These are phyloP conservation scores for Lophiotrema nucula DNA, from an alignment of 495 filamentous ascomycete species.

Conservation along the genomic window DNA sequence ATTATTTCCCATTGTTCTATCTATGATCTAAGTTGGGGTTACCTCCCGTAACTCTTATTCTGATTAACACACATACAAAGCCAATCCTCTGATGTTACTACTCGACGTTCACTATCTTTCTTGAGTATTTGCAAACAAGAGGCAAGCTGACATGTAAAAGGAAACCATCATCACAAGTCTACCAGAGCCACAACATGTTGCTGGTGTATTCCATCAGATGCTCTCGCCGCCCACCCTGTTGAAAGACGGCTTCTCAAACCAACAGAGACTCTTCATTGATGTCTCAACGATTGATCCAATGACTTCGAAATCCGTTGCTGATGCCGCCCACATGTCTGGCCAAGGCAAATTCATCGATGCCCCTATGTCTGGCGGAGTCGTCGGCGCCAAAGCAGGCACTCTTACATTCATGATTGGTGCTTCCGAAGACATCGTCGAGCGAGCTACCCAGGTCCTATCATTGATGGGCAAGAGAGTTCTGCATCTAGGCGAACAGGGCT, in stretches of 20 bases:
- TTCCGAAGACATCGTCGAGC: slow-evolving; percentile 56
- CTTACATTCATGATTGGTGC: slow-evolving; percentile 76
- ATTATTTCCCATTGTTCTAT: slow-evolving; percentile 38
- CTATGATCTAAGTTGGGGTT: slow-evolving; percentile 50
- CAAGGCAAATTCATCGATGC: slow-evolving; percentile 42
- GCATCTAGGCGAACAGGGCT: slow-evolving; percentile 76
- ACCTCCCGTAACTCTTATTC: slow-evolving; percentile 35
- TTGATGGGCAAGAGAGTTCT: slow-evolving; percentile 80
- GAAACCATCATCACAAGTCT: slow-evolving; percentile 46
- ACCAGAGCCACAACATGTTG: slow-evolving; percentile 43
- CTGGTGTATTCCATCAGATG: slow-evolving; percentile 42
- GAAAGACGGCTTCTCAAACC: slow-evolving; percentile 33
- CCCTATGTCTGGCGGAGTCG: slow-evolving; percentile 48
- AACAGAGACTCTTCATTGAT: slow-evolving; percentile 44
- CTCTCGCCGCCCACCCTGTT: slow-evolving; percentile 43
- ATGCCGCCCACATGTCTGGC: slow-evolving; percentile 30
- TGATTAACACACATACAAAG: slow-evolving; percentile 43
- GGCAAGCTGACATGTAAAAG: slow-evolving; percentile 24
- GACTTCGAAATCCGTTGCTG: slow-evolving; percentile 38
- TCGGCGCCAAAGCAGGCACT: slow-evolving; percentile 48
- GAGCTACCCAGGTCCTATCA: slow-evolving; percentile 60
- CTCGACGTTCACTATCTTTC: no score
- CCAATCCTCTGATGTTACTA: slow-evolving; percentile 45
- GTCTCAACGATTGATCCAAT: slow-evolving; percentile 48
- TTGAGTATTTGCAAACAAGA: no score